Conservation (phyloP, 495 filamentous ascomycete genomes). For the Emericellopsis terricola region DNA sequence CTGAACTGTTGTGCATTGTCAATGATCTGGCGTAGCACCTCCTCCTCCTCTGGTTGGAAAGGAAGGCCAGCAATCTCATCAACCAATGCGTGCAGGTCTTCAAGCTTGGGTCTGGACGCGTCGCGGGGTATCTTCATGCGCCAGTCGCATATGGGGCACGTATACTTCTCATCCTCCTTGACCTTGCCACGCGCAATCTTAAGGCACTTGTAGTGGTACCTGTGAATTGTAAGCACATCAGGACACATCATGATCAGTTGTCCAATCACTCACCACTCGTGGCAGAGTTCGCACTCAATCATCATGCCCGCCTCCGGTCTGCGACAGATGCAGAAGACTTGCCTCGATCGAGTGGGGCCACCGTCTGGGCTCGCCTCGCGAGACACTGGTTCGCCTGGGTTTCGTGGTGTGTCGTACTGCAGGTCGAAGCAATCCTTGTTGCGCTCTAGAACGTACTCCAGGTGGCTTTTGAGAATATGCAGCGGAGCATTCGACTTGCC, state of each 20-base stretch:
- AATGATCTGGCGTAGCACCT: conserved; percentile 66
- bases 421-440: conserved; percentile 87
- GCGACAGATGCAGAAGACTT: conserved; percentile 96
- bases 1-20: conserved; percentile 70
- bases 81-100: conserved; percentile 78
- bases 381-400: conserved; percentile 83
- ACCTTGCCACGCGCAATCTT: conserved; percentile 97
- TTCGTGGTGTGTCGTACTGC: conserved; percentile 62
- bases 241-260: no score
- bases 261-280: conserved; percentile 77
- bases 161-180: conserved; percentile 96
- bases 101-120: conserved; percentile 85
- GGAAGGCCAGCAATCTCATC: conserved; percentile 67
- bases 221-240: conserved; percentile 15
- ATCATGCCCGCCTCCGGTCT: conserved; percentile 92
- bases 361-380: conserved; percentile 66
- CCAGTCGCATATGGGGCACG: conserved; percentile 96
- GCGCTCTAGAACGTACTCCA: conserved; percentile 79
- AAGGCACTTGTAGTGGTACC: conserved; percentile 96
- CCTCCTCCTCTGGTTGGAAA: conserved; percentile 93
- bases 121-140: conserved; percentile 97
- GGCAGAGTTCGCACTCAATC: conserved; percentile 97
- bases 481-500: conserved; percentile 96
- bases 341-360: conserved; percentile 34
- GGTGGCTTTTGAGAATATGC: conserved; percentile 83